phyloP scores from a whole-genome alignment of 768 basidiomycete genomes.

The Heimioporus sp. region DNA sequence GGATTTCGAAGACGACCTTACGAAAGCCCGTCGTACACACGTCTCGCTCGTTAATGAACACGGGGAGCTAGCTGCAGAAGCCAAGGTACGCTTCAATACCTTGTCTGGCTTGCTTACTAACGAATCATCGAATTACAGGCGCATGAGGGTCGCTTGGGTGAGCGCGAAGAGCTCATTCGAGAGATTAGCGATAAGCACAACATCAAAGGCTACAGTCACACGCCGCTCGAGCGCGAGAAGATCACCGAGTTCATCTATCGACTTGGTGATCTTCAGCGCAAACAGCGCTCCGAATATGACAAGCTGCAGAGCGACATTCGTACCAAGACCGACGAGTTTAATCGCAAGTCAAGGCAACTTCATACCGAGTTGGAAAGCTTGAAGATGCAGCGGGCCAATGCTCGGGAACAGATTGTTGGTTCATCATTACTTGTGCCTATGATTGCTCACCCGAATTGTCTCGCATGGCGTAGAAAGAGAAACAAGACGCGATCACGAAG shows the following conservation, averaged over 20 bases:
- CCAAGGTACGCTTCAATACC: slow-evolving; percentile 47
- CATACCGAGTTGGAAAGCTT: slow-evolving; percentile 52
- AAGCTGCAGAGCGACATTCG: slow-evolving; percentile 64
- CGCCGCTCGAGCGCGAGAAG: slow-evolving; percentile 68
- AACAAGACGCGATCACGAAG: slow-evolving; percentile 47
- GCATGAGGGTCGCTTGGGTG: slow-evolving; percentile 64
- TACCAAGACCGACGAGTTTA: slow-evolving; percentile 62
- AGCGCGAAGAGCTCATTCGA: slow-evolving; percentile 73
- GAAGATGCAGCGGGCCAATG: slow-evolving; percentile 49
- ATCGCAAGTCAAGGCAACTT: slow-evolving; percentile 53
- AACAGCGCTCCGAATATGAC: slow-evolving; percentile 63
- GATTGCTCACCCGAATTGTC: not conserved
- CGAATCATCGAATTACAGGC: slow-evolving; percentile 41
- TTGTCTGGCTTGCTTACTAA: not conserved
- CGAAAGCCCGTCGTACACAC: slow-evolving; percentile 47
- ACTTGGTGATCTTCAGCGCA: slow-evolving; percentile 59
- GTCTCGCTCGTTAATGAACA: slow-evolving; percentile 56
- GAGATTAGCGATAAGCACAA: slow-evolving; percentile 64
- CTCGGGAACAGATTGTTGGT: slow-evolving; percentile 60
- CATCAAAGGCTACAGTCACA: slow-evolving; percentile 72
- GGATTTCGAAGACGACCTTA: slow-evolving; percentile 61
- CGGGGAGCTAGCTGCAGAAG: slow-evolving; percentile 70
- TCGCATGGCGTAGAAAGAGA: slow-evolving; percentile 39
- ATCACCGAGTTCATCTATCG: slow-evolving; percentile 70
- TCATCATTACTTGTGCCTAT: not conserved